Evolutionary conservation across 306 rosid species (phyloP).

Genomic region (Vigna hirtella): DNA sequence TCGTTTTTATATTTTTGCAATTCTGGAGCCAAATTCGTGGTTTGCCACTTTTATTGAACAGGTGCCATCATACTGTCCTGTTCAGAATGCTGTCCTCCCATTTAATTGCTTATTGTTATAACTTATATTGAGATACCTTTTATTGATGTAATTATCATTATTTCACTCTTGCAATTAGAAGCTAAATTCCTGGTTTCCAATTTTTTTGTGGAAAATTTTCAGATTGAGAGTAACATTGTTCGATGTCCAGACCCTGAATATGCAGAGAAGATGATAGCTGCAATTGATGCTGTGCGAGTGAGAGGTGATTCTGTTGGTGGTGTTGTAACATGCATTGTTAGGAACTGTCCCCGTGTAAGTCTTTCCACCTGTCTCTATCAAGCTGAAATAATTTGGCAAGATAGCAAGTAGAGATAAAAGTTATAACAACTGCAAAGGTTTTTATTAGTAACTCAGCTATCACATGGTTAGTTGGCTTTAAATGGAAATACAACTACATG

Average conservation of each 20-base stretch:
- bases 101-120: slow-evolving; percentile 22
- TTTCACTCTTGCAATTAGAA: slow-evolving; percentile 33
- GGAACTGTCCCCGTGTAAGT: slow-evolving; percentile 86
- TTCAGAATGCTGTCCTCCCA: slow-evolving; percentile 20
- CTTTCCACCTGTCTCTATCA: slow-evolving; percentile 32
- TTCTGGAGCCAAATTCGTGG: slow-evolving; percentile 32
- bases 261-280: slow-evolving; percentile 96
- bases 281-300: slow-evolving; percentile 84
- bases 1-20: slow-evolving; percentile 19
- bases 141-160: background rate
- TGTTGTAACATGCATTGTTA: slow-evolving; percentile 90
- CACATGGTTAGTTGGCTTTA: slow-evolving; percentile 19
- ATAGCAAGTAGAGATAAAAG: slow-evolving; percentile 24
- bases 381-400: slow-evolving; percentile 26
- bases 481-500: slow-evolving; percentile 2
- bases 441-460: slow-evolving; percentile 6
- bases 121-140: slow-evolving; percentile 7
- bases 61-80: background rate
- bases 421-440: slow-evolving; percentile 26
- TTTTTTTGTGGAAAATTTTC: slow-evolving; percentile 34
- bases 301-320: slow-evolving; percentile 96
- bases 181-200: slow-evolving; percentile 33
- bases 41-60: background rate
- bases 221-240: slow-evolving; percentile 94
- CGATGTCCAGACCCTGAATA: slow-evolving; percentile 95